Evolutionary conservation across 371 early-diverging fungal species (phyloP).

Genomic region (Mucor circinelloides): DNA sequence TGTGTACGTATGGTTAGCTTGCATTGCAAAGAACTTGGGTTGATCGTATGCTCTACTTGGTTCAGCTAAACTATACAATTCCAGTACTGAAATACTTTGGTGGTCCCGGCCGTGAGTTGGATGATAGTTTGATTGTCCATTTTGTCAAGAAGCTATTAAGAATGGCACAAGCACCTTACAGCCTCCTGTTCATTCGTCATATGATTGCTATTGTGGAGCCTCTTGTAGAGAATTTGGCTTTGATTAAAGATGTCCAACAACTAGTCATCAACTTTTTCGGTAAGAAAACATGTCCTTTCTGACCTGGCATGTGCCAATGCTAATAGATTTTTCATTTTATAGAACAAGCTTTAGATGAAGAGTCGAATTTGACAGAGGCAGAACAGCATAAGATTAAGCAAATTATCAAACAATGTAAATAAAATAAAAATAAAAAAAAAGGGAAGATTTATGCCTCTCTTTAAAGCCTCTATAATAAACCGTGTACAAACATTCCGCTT

Average conservation of each 20-base stretch:
- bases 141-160: conserved; percentile 57
- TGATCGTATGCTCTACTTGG: conserved; percentile 66
- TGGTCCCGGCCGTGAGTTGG: conserved; percentile 47
- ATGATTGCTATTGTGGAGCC: conserved; percentile 52
- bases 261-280: conserved; percentile 44
- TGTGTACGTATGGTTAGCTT: conserved; percentile 38
- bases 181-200: conserved; percentile 45
- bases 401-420: neutral
- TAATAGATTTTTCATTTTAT: neutral
- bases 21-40: conserved; percentile 64
- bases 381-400: neutral
- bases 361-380: neutral
- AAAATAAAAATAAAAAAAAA: too few species aligned
- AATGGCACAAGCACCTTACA: conserved; percentile 54
- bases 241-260: conserved; percentile 40
- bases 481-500: neutral
- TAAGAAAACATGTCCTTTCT: conserved; percentile 16
- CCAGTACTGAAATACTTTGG: conserved; percentile 62
- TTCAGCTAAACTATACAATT: conserved; percentile 59
- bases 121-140: conserved; percentile 61
- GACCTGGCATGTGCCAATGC: neutral
- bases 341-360: conserved; percentile 1
- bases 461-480: too few species aligned
- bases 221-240: conserved; percentile 40
- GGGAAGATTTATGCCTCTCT: too few species aligned